These are phyloP conservation scores for Leccinum variicolor DNA, from an alignment of 768 basidiomycete species.

Conservation along the genomic window DNA sequence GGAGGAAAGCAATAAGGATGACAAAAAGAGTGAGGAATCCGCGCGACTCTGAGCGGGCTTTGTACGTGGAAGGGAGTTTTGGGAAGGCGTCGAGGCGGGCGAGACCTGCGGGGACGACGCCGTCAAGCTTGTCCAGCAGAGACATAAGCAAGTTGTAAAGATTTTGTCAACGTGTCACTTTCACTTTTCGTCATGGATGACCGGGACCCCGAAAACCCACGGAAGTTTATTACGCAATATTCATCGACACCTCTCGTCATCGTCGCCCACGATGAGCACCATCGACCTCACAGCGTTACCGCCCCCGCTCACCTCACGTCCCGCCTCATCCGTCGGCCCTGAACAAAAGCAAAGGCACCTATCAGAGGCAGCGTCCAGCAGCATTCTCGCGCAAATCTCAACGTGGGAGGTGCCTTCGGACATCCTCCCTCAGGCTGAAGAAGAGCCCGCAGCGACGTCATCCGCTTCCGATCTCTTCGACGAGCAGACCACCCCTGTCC, in stretches of 20 bases:
- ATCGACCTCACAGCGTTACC: conserved; percentile 10
- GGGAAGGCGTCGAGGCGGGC: conserved; percentile 84
- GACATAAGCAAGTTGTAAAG: conserved; percentile 9
- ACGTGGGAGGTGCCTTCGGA: conserved; percentile 21
- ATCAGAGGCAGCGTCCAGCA: neutral
- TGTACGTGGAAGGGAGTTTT: conserved; percentile 80
- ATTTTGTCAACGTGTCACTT: conserved; percentile 12
- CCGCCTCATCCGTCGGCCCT: neutral
- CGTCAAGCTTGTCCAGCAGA: conserved; percentile 62
- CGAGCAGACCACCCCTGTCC: neutral
- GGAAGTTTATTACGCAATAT: conserved; percentile 19
- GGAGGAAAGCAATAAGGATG: conserved; percentile 58
- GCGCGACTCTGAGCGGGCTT: conserved; percentile 70
- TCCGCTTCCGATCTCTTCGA: conserved; percentile 2
- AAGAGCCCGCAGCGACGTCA: neutral
- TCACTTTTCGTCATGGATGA: neutral
- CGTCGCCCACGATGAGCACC: conserved; percentile 22
- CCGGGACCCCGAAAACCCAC: conserved; percentile 15
- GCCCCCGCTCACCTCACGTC: neutral
- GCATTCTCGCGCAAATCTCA: conserved; percentile 11
- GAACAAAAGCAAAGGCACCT: conserved; percentile 16
- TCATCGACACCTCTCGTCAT: neutral
- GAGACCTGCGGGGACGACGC: conserved; percentile 49
- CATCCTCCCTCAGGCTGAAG: neutral
- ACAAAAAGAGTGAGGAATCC: conserved; percentile 81